Base-by-base conservation (phyloP, 2,329 filamentous ascomycete genomes). In the Trichoderma lentiforme region DNA sequence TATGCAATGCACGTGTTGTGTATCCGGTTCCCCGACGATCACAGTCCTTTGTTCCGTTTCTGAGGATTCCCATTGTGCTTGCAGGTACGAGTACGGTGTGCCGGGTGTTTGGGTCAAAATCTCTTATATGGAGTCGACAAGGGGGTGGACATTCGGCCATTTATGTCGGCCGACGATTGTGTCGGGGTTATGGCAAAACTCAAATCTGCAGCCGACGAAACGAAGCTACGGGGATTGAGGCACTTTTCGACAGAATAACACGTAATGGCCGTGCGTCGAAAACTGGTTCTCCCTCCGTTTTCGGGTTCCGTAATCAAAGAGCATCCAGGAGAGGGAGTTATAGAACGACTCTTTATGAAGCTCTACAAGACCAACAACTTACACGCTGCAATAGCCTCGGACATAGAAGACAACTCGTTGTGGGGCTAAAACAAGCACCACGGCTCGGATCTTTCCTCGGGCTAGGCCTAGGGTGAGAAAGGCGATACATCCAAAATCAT, bases 1-100 rank as follows among this genome's bases (percentile, higher is more conserved):
- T 65, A 26, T 43, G 24, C 30, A 39, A 43, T 60, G 65, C 56
- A 51, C 39, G 57, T 69, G 66, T 47, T 60, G 56, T 61, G 66
- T 26, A 61, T 69, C 66, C 66, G 66, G 26, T 69, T 36, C 66
- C 26, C 66, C 65, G 53, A 61, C 53, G n/a, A 57, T 60, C 39
- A 34, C 63, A 26, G 36, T 34, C n/a, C n/a, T 47, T 58, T 14
- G 18, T 56, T 30, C 53, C 34, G 18, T 30, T 36, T 21, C 7
- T 53, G 14, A 39, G 65, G 15, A 11, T n/a, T 66, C n/a, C 51
- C 51, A n/a, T 30, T 58, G 64, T 43, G 64, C 24, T 67, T 57
- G n/a, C 64, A 24, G n/a, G 21, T 18, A 39, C 30, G 21, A 12
- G 57, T 62, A 39, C 7, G 34, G n/a, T 56, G 39, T 18, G 34